Percentiles rank a stretch among this genome's conserved stretches.
phyloP scores from a whole-genome alignment of 1,284 basidiomycete species.

The Cryptococcus floricola region DNA sequence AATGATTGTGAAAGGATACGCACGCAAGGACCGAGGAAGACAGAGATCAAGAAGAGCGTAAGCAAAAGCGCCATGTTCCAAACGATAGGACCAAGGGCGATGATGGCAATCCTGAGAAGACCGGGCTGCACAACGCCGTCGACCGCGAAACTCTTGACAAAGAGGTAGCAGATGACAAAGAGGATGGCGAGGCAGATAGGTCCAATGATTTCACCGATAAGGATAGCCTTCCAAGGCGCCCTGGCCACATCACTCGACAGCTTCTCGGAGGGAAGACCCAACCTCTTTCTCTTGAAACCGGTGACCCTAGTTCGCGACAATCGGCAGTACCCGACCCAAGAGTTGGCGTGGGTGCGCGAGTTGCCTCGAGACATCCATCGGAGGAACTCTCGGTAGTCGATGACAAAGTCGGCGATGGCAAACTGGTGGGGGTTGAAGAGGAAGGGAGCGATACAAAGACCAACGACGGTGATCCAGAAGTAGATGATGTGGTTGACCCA shows the following conservation, averaged over 20 bases:
- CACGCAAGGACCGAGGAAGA: constrained; percentile 77
- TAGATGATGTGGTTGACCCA: constrained; percentile 90
- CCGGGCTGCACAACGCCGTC: constrained; percentile 59
- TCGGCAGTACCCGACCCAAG: constrained; percentile 96
- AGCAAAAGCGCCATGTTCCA: constrained; percentile 90
- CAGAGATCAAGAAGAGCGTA: constrained; percentile 78
- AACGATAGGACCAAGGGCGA: constrained; percentile 89
- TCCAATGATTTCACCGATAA: constrained; percentile 82
- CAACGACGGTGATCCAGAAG: constrained; percentile 88
- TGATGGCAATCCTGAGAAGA: constrained; percentile 86
- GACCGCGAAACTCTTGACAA: constrained; percentile 61
- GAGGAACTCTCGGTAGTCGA: constrained; percentile 93
- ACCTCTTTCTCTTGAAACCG: constrained; percentile 93
- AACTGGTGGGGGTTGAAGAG: constrained; percentile 97
- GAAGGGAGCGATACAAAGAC: constrained; percentile 88
- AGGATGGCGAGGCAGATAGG: constrained; percentile 76
- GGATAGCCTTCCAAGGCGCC: constrained; percentile 81
- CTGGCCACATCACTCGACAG: constrained; percentile 86
- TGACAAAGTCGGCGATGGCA: constrained; percentile 87
- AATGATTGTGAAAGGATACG: constrained; percentile 10
- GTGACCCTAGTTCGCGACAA: constrained; percentile 92
- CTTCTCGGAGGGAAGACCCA: constrained; percentile 92
- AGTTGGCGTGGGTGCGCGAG: constrained; percentile 91
- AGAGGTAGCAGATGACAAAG: constrained; percentile 83
- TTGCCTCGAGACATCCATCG: constrained; percentile 97